Evolutionary conservation across 2,329 filamentous ascomycete genomes (phyloP), one percentile per base, ranked within the genome.

Genomic region (Periglandula ipomoeae): DNA sequence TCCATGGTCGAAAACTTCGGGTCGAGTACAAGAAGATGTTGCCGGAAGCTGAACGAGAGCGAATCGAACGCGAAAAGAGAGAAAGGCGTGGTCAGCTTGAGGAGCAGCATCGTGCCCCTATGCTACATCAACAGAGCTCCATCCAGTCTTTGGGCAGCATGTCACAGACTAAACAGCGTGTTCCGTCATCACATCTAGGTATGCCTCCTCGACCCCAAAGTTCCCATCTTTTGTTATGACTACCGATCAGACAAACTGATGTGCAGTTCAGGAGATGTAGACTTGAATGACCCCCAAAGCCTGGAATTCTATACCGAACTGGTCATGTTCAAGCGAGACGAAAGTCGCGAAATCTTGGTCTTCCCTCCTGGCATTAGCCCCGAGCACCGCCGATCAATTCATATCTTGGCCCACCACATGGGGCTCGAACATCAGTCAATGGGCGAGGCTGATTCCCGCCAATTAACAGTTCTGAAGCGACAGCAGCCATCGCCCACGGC

Each of bases 21-120:
- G 93, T 98, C 23, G 93, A 98, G 68, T 98, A 97, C 73, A 98
- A 98, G 76, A 97, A 97, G 72, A 97, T 98, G 93, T 79, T 98
- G 5, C 93, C 93, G 1, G 81, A 94, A 55, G 88, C 90, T 27
- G 93, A 97, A 68, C 81, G 93, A 46, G 93, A 98, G 68, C 81
- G 93, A 37, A 97, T 98, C 57, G 93, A 98, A 67, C 81, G 93
- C 5, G 93, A 97, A 69, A 98, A 97, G 80, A 81, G 93, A 50
- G 91, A 97, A 71, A 87, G 93, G 58, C 84, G 93, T 46, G 93
- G 93, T 44, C 93, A 98, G 68, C 78, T 98, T 11, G 90, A 98
- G 67, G 93, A 98, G 68, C 93, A 98, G 67, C 93, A 98, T 67
- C 83, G 90, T 26, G 62, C 89, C 71, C 59, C 84, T 41, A 81